Evolutionary conservation across 2,329 filamentous ascomycete genomes (phyloP).

Genomic region (Dactylellina haptotyla): DNA sequence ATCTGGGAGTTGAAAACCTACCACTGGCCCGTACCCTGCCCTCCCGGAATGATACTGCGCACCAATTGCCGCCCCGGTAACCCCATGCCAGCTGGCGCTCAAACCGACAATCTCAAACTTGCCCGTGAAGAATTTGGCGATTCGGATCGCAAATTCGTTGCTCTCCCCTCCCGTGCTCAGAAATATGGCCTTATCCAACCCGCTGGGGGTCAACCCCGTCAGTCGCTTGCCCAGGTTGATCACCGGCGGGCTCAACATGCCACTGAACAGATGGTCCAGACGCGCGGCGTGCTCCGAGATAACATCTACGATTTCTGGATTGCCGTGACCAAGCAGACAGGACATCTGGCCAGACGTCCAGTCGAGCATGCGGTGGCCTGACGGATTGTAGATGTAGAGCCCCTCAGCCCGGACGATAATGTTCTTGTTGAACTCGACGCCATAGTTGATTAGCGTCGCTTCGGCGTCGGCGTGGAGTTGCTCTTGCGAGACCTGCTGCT

Average conservation of each 20-base stretch:
- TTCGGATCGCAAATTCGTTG: constrained; percentile 72
- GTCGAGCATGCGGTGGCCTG: constrained; percentile 66
- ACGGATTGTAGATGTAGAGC: constrained; percentile 64
- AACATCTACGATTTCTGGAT: constrained; percentile 69
- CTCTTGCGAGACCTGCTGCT: constrained; percentile 23
- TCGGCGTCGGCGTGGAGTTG: constrained; percentile 60
- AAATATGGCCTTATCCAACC: constrained; percentile 69
- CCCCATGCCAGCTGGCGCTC: constrained; percentile 70
- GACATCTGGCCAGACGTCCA: constrained; percentile 72
- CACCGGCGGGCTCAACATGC: constrained; percentile 70
- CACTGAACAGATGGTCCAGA: constrained; percentile 70
- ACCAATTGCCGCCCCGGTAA: constrained; percentile 67
- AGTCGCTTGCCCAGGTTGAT: constrained; percentile 68
- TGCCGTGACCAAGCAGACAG: constrained; percentile 69
- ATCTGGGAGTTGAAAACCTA: constrained; percentile 28
- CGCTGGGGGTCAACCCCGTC: constrained; percentile 64
- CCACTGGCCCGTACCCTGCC: constrained; percentile 63
- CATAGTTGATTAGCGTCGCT: constrained; percentile 63
- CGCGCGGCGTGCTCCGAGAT: constrained; percentile 65
- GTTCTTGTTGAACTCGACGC: constrained; percentile 61
- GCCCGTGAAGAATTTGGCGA: constrained; percentile 72
- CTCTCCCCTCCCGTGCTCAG: constrained; percentile 69
- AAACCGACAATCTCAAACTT: constrained; percentile 74
- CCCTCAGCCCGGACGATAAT: constrained; percentile 65
- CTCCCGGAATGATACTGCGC: constrained; percentile 69